These are phyloP conservation scores for Penicillium nordicum DNA, from an alignment of 2,329 filamentous ascomycete species.

Conservation along the genomic window DNA sequence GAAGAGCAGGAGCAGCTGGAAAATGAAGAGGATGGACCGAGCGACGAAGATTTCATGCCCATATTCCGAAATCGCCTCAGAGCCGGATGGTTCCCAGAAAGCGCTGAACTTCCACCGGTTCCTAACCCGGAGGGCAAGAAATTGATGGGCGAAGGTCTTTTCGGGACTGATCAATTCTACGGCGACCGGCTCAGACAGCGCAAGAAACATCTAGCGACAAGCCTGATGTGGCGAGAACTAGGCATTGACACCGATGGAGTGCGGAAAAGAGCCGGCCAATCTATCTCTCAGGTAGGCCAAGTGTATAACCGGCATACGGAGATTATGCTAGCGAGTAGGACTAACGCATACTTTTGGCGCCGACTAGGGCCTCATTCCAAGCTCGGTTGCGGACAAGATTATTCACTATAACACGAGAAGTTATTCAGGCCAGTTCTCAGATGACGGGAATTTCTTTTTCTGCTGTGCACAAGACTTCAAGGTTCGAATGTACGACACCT, in stretches of 20 bases:
- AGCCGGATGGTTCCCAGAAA: constrained; percentile 41
- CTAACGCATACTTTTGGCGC: background rate
- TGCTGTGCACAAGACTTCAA: constrained; percentile 87
- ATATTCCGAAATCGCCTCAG: constrained; percentile 46
- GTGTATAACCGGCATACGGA: background rate
- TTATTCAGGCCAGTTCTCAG: constrained; percentile 94
- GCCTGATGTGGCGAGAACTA: constrained; percentile 77
- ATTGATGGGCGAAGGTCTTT: constrained; percentile 78
- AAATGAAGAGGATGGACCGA: constrained; percentile 28
- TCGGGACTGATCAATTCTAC: constrained; percentile 66
- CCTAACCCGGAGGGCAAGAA: constrained; percentile 73
- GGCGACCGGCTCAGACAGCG: constrained; percentile 52
- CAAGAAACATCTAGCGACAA: constrained; percentile 60
- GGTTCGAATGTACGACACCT: constrained; percentile 96
- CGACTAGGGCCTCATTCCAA: constrained; percentile 68
- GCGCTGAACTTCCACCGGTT: constrained; percentile 70
- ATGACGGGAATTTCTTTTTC: constrained; percentile 97
- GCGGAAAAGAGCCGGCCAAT: constrained; percentile 58
- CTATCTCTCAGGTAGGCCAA: constrained; percentile 63
- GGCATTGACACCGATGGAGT: constrained; percentile 61
- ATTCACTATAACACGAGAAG: constrained; percentile 82
- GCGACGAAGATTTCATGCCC: constrained; percentile 26
- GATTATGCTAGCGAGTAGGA: background rate
- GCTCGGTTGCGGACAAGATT: constrained; percentile 74
- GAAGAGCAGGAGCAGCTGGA: constrained; percentile 10